Base-by-base conservation (phyloP, 176 grass and related monocot genomes). In the Aegilops sharonensis region DNA sequence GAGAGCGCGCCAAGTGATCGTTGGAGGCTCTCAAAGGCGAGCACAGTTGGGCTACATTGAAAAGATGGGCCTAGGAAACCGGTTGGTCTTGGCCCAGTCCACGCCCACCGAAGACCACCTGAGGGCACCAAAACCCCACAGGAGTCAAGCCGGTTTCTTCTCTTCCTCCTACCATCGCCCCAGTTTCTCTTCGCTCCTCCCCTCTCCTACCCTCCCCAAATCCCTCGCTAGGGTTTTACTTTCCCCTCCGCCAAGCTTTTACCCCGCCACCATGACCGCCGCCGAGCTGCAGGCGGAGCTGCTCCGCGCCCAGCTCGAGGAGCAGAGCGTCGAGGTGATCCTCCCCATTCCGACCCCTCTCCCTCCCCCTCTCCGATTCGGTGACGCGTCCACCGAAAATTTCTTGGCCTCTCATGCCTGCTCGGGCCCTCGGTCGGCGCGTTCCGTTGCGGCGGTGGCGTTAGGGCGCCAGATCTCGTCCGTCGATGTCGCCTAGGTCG, bases 321-420 rank as follows among this genome's bases (percentile, higher is more conserved):
- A 72, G n/a, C 84, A 86, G 3, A 25, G 80, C 32, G 80, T 86
- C 65, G 65, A 86, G 76, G 84, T 80, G 76, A 86, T 62, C 37
- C 20, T 62, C 76, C 52, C 76, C 52, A 35, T 78, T 64, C 64
- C 35, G 6, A 23, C 11, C 14, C 0, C 61, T 32, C 45, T 3
- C n/a, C n/a, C 23, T 13, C 14, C 9, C 6, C 35, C 29, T 3
- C 52, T 2, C 4, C 83, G 50, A 59, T 72, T 73, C 9, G 3
- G n/a, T 42, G 50, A 0, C 30, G 11, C 4, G 18, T 78, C 69
- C n/a, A 7, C 5, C 12, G 2, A 43, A 66, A 21, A 21, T 7
- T 42, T 42, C 24, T 3, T 1, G 1, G 52, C 57, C 62, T 29
- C 65, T 4, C 27, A 31, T 62, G 36, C 43, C 9, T 8, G 27